These are phyloP conservation scores for Eremomyces bilateralis DNA, from an alignment of 495 filamentous ascomycete genomes.

Conservation along the genomic window DNA sequence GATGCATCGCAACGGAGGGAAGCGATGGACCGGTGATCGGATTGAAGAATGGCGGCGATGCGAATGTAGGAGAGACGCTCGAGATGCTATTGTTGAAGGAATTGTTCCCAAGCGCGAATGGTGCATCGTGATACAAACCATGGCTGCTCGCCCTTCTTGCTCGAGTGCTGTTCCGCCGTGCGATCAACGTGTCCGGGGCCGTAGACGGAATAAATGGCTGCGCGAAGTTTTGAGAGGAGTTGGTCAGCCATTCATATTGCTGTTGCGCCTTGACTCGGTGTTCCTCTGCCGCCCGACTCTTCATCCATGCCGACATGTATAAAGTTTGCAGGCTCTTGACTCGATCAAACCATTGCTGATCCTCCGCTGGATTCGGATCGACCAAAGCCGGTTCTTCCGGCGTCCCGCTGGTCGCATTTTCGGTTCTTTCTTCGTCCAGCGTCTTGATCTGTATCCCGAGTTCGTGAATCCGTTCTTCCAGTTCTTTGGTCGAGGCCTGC, in stretches of 20 bases:
- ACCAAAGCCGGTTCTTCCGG: too few relatives aligned
- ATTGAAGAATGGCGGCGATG: constrained; percentile 16
- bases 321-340: too few relatives aligned
- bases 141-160: constrained; percentile 7
- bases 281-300: too few relatives aligned
- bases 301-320: too few relatives aligned
- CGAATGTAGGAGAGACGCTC: constrained; percentile 11
- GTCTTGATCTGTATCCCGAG: constrained; percentile 38
- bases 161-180: constrained; percentile 8
- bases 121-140: too few relatives aligned
- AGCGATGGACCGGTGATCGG: constrained; percentile 19
- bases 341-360: too few relatives aligned
- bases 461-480: constrained; percentile 41
- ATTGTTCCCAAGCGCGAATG: too few relatives aligned
- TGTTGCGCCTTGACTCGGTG: too few relatives aligned
- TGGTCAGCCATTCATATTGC: too few relatives aligned
- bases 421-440: constrained; percentile 37
- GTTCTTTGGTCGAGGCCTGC: constrained; percentile 23
- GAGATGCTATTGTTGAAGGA: constrained; percentile 10
- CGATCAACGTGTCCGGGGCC: constrained; percentile 2
- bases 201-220: constrained; percentile 7
- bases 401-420: too few relatives aligned
- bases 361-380: too few relatives aligned
- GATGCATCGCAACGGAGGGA: constrained; percentile 2
- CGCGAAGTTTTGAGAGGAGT: constrained; percentile 4